Evolutionary conservation across 305 asterid genomes (phyloP), one percentile per base, ranked within the genome.

Genomic region (Fraxinus sp.): DNA sequence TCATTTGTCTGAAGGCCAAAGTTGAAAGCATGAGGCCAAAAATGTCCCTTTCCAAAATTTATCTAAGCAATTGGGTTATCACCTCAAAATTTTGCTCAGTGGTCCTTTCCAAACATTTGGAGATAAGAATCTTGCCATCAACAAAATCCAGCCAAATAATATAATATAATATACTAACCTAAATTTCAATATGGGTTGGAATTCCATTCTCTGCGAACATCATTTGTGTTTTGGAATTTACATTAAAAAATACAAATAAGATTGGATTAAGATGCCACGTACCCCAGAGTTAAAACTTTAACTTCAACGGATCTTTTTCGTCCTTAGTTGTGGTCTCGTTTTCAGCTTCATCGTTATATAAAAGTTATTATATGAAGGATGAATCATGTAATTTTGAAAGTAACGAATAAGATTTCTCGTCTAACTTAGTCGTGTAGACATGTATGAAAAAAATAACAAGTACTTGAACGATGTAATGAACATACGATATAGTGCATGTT

Each of bases 1-100:
- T 36, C 52, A 91, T 43, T 83, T 89, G 94, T 64, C 95, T 85
- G 92, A 91, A 89, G 91, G 94, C 37, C 95, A 87, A 28, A 43
- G 74, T 78, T 71, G 82, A 57, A 75, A 85, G 43, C 46, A 73
- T 82, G 89, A 81, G 75, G 84, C 86, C 90, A 83, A 82, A 77
- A 82, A 32, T 18, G 35, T 68, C 62, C 77, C 75, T 49, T 35
- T 37, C 64, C 28, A 49, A 9, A 18, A 30, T 22, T 22, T 52
- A n/a, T 57, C 74, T 35, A 3, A 52, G 24, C 20, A 73, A 28
- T n/a, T 75, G 43, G 26, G 79, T 77, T 66, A 79, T 49, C 52
- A 75, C 75, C 78, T 81, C 79, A 49, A 14, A 57, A 81, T 79
- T 62, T 28, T 71, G 66, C 71, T 80, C 49, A 83, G 84, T 83